Base-by-base conservation (phyloP, 768 basidiomycete genomes). In the Suillus paluster region DNA sequence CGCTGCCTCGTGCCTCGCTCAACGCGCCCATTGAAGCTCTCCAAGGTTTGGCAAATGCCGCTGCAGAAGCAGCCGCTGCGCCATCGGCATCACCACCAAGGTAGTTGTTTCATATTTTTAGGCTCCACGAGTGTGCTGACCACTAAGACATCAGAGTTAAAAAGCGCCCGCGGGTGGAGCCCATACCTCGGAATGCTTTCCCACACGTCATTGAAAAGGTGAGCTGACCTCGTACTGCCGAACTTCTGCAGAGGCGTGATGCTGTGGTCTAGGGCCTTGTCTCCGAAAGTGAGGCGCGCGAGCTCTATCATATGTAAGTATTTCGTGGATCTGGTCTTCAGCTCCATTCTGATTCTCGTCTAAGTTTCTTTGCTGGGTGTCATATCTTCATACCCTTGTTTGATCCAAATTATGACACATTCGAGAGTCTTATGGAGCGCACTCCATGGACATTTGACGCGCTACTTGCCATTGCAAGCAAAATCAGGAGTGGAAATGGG, bases 401-500 rank as follows among this genome's bases (percentile, higher is more conserved):
- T 80, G 95, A 97, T 78, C 91, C 93, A 36, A 79, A 81, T 62
- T 97, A 95, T 77, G 96, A 98, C 81, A 94, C 93, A 17, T 96
- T 92, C 79, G 95, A 97, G 73, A 88, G 88, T 67, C 82, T 96
- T 68, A 90, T 90, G 81, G 94, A 94, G 75, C 89, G 96, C 67
- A 92, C 92, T 6, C 96, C 96, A 5, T 98, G 95, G 91, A 95
- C 94, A 58, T 95, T 95, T 75, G 93, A 97, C 76, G 90, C 94
- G 63, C 89, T 98, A 70, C 83, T 98, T 56, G 94, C 95, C 49
- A 89, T 97, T 54, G 95, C 95, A 54, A 87, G 90, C 59, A 96
- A 95, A 78, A 94, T 98, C 70, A 85, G 93, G 70, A 91, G 92
- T 65, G 95, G 95, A 25, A 94, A 90, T 69, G 92, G 93, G 36